phyloP scores from a whole-genome alignment of 768 basidiomycete species.

The Sarcodon aspratus region DNA sequence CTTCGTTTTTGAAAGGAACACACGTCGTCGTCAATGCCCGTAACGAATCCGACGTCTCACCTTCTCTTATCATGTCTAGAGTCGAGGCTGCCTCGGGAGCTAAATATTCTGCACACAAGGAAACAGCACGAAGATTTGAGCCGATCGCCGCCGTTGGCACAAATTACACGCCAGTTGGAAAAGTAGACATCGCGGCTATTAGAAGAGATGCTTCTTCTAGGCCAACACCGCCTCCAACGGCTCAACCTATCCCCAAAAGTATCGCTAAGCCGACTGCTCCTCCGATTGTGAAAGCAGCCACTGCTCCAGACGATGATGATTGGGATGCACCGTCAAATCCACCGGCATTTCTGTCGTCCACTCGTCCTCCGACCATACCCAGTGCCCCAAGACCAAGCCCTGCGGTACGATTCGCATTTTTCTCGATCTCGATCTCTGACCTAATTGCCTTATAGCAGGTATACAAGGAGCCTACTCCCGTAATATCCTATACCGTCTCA shows the following conservation, averaged over 20 bases:
- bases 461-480: constrained; percentile 22
- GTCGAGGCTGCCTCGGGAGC: constrained; percentile 88
- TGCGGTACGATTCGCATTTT: constrained; percentile 18
- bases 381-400: constrained; percentile 29
- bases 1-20: constrained; percentile 68
- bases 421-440: not conserved
- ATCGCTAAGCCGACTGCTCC: not conserved
- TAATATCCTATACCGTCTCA: constrained; percentile 35
- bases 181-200: constrained; percentile 54
- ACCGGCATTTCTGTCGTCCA: constrained; percentile 16
- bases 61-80: constrained; percentile 71
- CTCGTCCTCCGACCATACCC: constrained; percentile 12
- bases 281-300: constrained; percentile 8
- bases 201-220: constrained; percentile 15
- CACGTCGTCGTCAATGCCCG: constrained; percentile 84
- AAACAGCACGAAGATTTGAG: constrained; percentile 58
- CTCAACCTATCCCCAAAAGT: not conserved
- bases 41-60: constrained; percentile 80
- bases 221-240: constrained; percentile 17
- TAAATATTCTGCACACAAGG: constrained; percentile 78
- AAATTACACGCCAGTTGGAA: constrained; percentile 65
- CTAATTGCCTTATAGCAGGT: constrained; percentile 10
- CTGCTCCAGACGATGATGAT: constrained; percentile 33
- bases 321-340: constrained; percentile 46
- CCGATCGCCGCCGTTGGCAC: constrained; percentile 78